phyloP scores from a whole-genome alignment of 2,329 filamentous ascomycete species.

The Trichophyton verrucosum region DNA sequence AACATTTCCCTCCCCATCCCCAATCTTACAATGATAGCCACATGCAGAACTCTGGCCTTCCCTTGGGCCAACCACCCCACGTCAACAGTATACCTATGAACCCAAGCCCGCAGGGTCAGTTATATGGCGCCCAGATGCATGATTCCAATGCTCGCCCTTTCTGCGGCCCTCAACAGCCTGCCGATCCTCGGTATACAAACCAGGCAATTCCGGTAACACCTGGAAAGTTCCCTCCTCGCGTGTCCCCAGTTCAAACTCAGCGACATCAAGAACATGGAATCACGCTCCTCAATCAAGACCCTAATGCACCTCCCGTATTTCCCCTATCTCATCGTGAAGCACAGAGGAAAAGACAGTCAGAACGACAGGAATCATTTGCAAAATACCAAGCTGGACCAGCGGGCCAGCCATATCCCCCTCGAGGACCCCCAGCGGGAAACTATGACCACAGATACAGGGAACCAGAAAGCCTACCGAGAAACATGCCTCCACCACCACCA shows the following conservation, averaged over 20 bases:
- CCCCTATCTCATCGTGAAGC: conserved; percentile 12
- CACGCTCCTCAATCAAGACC: conserved; percentile 11
- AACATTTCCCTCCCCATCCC: neutral
- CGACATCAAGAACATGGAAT: conserved; percentile 9
- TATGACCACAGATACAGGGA: conserved; percentile 7
- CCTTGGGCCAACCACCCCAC: conserved; percentile 3
- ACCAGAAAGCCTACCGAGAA: conserved; percentile 6
- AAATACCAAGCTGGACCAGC: conserved; percentile 1
- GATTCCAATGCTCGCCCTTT: neutral
- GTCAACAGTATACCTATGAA: conserved; percentile 7
- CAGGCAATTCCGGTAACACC: neutral
- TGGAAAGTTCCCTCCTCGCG: conserved; percentile 6
- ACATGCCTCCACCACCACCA: conserved; percentile 1
- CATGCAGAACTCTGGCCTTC: neutral
- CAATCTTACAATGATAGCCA: neutral
- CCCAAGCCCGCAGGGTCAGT: conserved; percentile 6
- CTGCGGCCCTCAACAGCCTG: neutral
- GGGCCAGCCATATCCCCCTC: conserved; percentile 7
- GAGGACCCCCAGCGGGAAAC: conserved; percentile 5
- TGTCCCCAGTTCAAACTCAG: conserved; percentile 1
- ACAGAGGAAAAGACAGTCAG: conserved; percentile 6
- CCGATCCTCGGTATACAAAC: neutral
- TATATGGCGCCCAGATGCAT: neutral
- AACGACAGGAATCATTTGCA: neutral
- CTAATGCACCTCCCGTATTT: conserved; percentile 12